Evolutionary conservation across 306 rosid species (phyloP), one percentile per base, ranked within the genome.

Genomic region (Dalbergia oliveri): DNA sequence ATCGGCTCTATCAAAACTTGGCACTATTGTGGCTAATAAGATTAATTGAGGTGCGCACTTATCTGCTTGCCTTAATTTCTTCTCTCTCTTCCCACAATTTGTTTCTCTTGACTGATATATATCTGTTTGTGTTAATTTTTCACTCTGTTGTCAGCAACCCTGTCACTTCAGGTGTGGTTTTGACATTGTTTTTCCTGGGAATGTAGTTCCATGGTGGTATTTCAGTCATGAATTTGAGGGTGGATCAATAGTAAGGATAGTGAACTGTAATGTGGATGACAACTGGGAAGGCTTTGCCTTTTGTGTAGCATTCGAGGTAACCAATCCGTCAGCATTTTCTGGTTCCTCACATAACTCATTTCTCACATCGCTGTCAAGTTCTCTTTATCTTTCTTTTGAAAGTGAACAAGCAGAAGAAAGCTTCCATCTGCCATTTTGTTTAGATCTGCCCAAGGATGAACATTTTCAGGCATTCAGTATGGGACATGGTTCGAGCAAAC

Each of bases 301-400:
- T 53, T 21, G 73, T 53, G 81, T 51, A 5, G 41, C 11, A 63
- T 76, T 76, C 35, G 39, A 0, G 34, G 37, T 11, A 11, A 21
- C 47, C 4, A 1, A 1, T 33, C 3, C 1, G 16, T 3, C 8
- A 3, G 9, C 23, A 18, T 16, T 12, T 0, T 16, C 63, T 50
- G 11, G 11, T 19, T 65, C 64, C 45, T 47, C 79, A 14, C 59
- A 23, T n/a, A 2, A 5, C 33, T 61, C 33, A 10, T 9, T 60
- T 9, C 23, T 69, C 8, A 44, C 59, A 0, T 35, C 2, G 12
- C 18, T 63, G 14, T 37, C 50, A 1, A 8, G 39, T 76, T 44
- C 54, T 18, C 13, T 76, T 13, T 76, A 65, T 51, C 81, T 65
- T 66, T 64, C 81, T 37, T 77, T 77, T 77, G 81, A 66, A 66